Conservation (phyloP, 495 filamentous ascomycete species). For the Penicillium riverlandense region DNA sequence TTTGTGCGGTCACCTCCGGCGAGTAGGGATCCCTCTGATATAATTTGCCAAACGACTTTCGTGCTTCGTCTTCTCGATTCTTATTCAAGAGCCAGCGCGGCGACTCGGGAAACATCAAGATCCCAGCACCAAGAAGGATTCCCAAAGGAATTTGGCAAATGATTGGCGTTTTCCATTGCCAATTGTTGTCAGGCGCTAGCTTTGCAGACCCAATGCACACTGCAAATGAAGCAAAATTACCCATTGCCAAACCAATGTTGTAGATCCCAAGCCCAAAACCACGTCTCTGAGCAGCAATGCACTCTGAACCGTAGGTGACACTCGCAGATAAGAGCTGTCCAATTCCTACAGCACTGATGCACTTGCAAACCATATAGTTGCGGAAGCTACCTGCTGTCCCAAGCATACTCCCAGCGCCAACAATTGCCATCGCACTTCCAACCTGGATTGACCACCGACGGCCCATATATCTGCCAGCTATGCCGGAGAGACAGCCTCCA, state of each 20-base stretch:
- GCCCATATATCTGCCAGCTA: constrained; percentile 14
- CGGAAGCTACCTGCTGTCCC: constrained; percentile 19
- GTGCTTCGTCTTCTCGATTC: constrained; percentile 14
- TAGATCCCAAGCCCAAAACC: constrained; percentile 18
- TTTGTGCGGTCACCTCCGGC: constrained; percentile 11
- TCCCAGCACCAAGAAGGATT: constrained; percentile 16
- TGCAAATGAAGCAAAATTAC: constrained; percentile 16
- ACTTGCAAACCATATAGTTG: constrained; percentile 24
- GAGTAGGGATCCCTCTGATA: constrained; percentile 15
- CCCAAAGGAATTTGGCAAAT: constrained; percentile 22
- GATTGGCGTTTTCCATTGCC: constrained; percentile 27
- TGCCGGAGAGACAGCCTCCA: constrained; percentile 15
- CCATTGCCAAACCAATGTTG: constrained; percentile 20
- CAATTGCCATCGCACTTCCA: constrained; percentile 11
- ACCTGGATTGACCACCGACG: constrained; percentile 15
- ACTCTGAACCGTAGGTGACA: constrained; percentile 21
- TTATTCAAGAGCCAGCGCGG: constrained; percentile 21
- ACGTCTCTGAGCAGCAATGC: constrained; percentile 20
- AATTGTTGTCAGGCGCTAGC: constrained; percentile 14
- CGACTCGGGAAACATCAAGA: constrained; percentile 25
- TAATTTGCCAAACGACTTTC: constrained; percentile 14
- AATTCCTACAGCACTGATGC: constrained; percentile 19
- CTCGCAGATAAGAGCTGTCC: constrained; percentile 15
- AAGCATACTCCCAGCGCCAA: constrained; percentile 19
- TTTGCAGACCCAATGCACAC: constrained; percentile 20